These are phyloP conservation scores for Arxiozyma heterogenica DNA, from an alignment of 1,139 yeast species.

Conservation along the genomic window DNA sequence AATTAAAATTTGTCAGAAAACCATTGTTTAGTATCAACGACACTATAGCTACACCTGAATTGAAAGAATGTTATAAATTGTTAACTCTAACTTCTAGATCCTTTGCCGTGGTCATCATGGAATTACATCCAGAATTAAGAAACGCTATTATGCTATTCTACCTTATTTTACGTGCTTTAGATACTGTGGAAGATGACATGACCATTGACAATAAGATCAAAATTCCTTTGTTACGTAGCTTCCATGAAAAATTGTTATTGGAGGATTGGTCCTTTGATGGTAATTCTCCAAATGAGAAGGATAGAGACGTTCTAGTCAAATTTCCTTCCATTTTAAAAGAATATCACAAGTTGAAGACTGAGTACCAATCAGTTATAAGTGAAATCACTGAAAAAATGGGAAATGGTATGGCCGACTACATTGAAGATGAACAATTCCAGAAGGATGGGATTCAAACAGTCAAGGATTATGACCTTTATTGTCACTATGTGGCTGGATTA, in stretches of 20 bases:
- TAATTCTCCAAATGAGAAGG: conserved; percentile 67
- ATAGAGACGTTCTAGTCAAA: conserved; percentile 67
- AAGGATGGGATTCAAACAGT: conserved; percentile 64
- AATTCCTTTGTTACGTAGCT: conserved; percentile 62
- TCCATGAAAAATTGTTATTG: conserved; percentile 51
- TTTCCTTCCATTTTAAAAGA: conserved; percentile 63
- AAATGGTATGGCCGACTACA: conserved; percentile 94
- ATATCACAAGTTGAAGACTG: conserved; percentile 62
- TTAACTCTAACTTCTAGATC: conserved; percentile 73
- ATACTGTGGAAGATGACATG: conserved; percentile 97
- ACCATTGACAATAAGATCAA: conserved; percentile 61
- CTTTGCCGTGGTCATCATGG: conserved; percentile 85
- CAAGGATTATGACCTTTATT: conserved; percentile 78
- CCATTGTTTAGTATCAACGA: conserved; percentile 47
- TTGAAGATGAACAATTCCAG: conserved; percentile 62
- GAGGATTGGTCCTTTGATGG: conserved; percentile 78
- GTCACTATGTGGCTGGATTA: conserved; percentile 95
- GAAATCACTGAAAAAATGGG: conserved; percentile 85
- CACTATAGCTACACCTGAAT: conserved; percentile 37
- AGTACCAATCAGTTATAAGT: conserved; percentile 67
- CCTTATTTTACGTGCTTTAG: conserved; percentile 79
- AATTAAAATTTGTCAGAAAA: conserved; percentile 46
- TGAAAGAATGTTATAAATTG: conserved; percentile 60
- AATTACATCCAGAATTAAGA: conserved; percentile 82
- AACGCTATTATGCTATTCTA: conserved; percentile 78